Conservation (phyloP, 257 asterid species). For the Agastache rugosa region DNA sequence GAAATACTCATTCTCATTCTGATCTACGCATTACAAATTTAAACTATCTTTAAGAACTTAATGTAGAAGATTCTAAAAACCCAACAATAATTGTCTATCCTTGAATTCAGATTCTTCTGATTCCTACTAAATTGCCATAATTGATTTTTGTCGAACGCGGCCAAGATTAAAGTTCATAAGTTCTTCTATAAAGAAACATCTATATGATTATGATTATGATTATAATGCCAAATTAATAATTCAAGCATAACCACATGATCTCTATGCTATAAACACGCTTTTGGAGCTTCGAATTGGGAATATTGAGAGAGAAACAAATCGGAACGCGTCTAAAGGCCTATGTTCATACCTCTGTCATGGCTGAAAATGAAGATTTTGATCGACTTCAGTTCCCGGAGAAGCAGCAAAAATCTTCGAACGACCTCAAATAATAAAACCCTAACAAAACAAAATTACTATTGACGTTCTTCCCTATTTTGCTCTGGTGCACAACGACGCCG, state of each 20-base stretch:
- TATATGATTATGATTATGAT: background rate
- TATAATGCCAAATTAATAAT: background rate
- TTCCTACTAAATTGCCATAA: background rate
- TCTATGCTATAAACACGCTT: background rate
- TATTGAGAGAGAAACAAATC: background rate
- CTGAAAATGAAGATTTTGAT: slow-evolving; percentile 44
- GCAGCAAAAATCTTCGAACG: slow-evolving; percentile 25
- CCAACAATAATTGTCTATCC: background rate
- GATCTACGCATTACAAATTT: slow-evolving; percentile 2
- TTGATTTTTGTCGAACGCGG: background rate
- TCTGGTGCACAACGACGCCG: slow-evolving; percentile 16
- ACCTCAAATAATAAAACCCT: slow-evolving; percentile 35
- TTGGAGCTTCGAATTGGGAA: slow-evolving; percentile 24
- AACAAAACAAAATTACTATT: slow-evolving; percentile 6
- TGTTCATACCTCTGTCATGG: slow-evolving; percentile 85
- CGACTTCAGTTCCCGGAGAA: slow-evolving; percentile 17
- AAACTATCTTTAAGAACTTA: background rate
- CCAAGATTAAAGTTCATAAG: background rate
- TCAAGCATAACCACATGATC: background rate
- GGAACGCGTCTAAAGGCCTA: background rate
- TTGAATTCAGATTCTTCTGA: slow-evolving; percentile 20
- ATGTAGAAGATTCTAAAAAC: background rate
- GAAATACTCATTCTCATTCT: background rate
- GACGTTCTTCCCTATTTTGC: background rate
- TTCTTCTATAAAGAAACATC: background rate